Evolutionary conservation across 2,329 filamentous ascomycete species (phyloP), one percentile per base, ranked within the genome.

Genomic region (Sclerotinia nivalis): DNA sequence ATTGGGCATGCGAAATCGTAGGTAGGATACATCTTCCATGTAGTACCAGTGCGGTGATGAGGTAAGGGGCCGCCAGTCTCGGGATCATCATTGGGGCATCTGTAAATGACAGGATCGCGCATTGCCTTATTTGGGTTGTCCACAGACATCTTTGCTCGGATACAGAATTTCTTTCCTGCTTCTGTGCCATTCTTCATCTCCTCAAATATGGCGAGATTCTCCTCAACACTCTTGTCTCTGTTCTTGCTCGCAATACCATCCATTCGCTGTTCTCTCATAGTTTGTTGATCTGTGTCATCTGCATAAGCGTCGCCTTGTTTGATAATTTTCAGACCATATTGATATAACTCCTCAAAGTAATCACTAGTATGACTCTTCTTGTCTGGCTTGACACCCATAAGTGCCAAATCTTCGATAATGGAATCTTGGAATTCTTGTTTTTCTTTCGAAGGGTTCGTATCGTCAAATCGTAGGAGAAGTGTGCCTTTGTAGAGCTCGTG

Each of bases 371-470:
- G 96, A 25, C 92, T 93, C 71, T 94, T 86, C 74, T 87, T 87
- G 80, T 97, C 95, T 31, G 94, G 92, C 82, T 91, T 92, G 81
- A 99, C 92, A 43, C 94, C 95, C 86, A 99, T 93, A 67, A 98
- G 86, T 64, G 89, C 89, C 65, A 97, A 87, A 80, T 99, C 96
- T 83, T 97, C 91, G 52, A 97, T 85, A 72, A 99, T 99, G 7
- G 93, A 87, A 81, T 98, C 93, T 80, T 98, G 91, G 80, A 91
- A 99, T 83, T 98, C 96, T 80, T 95, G 89, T 84, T 97, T 97
- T 85, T 99, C 96, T 81, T 98, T 98, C 71, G 91, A 90, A 10
- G 96, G 96, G 82, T 99, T 99, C 69, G 96, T 99, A 79, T 99
- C 96, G 79, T 99, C 96, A 78, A 99, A 96, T 71, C 96, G 92